Conservation (phyloP, 2,329 filamentous ascomycete species). For the Diaporthe eres region DNA sequence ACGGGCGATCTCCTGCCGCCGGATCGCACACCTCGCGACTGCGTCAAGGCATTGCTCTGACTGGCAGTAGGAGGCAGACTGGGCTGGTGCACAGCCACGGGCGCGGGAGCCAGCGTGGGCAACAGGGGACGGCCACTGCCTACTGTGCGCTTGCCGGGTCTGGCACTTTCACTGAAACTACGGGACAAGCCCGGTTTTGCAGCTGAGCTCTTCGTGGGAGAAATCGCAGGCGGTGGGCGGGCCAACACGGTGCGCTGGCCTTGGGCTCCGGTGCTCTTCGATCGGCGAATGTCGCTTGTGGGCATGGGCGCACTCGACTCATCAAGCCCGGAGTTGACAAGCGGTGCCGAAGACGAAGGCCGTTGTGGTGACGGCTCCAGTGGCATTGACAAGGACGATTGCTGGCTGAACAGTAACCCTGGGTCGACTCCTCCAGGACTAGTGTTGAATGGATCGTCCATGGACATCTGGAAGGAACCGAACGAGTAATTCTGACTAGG, state of each 20-base stretch:
- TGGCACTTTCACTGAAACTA: constrained; percentile 65
- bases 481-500: constrained; percentile 51
- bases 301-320: constrained; percentile 49
- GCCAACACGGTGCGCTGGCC: constrained; percentile 59
- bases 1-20: constrained; percentile 66
- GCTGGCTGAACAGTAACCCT: constrained; percentile 67
- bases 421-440: constrained; percentile 69
- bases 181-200: constrained; percentile 65
- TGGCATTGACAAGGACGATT: constrained; percentile 55
- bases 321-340: constrained; percentile 45
- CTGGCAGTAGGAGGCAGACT: constrained; percentile 22
- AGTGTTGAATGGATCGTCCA: constrained; percentile 67
- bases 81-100: constrained; percentile 48
- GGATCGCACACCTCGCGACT: constrained; percentile 52
- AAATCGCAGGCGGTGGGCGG: constrained; percentile 57
- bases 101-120: constrained; percentile 64
- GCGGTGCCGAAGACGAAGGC: constrained; percentile 42
- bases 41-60: constrained; percentile 50
- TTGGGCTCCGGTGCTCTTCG: constrained; percentile 60
- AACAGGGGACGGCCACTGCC: constrained; percentile 54
- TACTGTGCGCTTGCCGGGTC: constrained; percentile 59
- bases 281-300: constrained; percentile 58
- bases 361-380: constrained; percentile 34
- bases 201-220: constrained; percentile 64
- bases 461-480: constrained; percentile 57